Percentiles rank a stretch among this genome's conserved stretches.
Evolutionary conservation across 2,329 filamentous ascomycete genomes (phyloP).

Genomic region (Trichophyton simii): DNA sequence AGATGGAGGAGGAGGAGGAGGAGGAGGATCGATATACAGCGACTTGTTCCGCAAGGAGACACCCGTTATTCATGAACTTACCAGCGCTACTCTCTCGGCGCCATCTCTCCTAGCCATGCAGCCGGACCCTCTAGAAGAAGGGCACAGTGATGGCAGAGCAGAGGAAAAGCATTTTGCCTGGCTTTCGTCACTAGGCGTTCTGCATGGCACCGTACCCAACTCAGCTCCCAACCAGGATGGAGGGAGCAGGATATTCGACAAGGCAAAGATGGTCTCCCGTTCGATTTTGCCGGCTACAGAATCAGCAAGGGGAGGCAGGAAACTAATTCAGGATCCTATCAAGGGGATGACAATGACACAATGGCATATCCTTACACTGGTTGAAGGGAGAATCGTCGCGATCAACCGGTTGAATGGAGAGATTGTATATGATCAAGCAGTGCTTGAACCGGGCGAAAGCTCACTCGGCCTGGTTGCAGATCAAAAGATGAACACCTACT

Average conservation of each 20-base stretch:
- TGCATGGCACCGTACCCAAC: constrained; percentile 66
- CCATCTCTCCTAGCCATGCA: constrained; percentile 62
- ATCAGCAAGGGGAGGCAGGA: constrained; percentile 50
- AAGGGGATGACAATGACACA: constrained; percentile 75
- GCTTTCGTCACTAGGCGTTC: constrained; percentile 76
- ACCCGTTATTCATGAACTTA: constrained; percentile 61
- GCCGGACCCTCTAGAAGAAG: constrained; percentile 54
- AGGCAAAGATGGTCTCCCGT: constrained; percentile 63
- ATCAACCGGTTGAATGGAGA: constrained; percentile 78
- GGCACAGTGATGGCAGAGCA: constrained; percentile 37
- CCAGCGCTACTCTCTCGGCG: constrained; percentile 44
- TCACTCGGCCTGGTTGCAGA: constrained; percentile 79
- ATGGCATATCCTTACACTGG: constrained; percentile 78
- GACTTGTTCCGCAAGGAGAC: constrained; percentile 79
- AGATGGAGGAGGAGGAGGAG: constrained; percentile 59
- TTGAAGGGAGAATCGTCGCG: constrained; percentile 71
- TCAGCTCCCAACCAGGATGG: constrained; percentile 48
- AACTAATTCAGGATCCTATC: constrained; percentile 57
- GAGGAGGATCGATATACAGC: constrained; percentile 64
- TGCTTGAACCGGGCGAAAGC: constrained; percentile 66
- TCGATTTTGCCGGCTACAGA: constrained; percentile 61
- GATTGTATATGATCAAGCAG: constrained; percentile 74
- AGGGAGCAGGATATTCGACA: constrained; percentile 61
- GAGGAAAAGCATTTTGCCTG: constrained; percentile 64
- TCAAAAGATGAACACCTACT: constrained; percentile 89